Evolutionary conservation across 768 basidiomycete species (phyloP).

Genomic region (Tephrocybe rancida): DNA sequence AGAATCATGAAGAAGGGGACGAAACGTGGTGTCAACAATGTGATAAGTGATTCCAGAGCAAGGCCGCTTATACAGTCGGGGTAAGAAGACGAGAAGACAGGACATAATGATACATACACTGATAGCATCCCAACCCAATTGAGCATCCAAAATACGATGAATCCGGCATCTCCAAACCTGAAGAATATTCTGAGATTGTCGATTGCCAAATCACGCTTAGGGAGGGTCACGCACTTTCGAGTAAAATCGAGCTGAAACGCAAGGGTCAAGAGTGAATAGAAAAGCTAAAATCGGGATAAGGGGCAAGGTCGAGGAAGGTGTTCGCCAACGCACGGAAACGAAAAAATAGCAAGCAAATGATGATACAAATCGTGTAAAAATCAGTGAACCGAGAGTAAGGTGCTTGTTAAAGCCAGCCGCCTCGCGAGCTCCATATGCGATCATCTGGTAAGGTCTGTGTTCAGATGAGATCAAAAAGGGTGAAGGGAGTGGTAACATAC

Average conservation of each 20-base stretch:
- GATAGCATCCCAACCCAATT: constrained; percentile 65
- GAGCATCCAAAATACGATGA: constrained; percentile 74
- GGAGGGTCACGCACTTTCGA: constrained; percentile 37
- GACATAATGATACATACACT: constrained; percentile 38
- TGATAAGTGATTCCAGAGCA: constrained; percentile 63
- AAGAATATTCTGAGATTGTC: background rate
- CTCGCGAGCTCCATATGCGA: constrained; percentile 38
- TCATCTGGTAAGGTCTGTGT: background rate
- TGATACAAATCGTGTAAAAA: constrained; percentile 35
- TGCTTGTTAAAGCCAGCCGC: constrained; percentile 34
- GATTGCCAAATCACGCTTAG: background rate
- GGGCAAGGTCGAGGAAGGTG: background rate
- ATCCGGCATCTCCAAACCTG: constrained; percentile 54
- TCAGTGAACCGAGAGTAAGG: constrained; percentile 33
- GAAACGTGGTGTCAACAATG: constrained; percentile 56
- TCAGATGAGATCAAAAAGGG: background rate
- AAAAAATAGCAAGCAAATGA: constrained; percentile 36
- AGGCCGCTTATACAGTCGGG: constrained; percentile 45
- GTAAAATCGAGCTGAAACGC: constrained; percentile 64
- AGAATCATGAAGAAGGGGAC: constrained; percentile 66
- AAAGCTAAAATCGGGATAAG: constrained; percentile 37
- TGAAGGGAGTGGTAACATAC: constrained; percentile 24
- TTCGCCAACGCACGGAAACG: constrained; percentile 31
- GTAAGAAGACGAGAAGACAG: background rate
- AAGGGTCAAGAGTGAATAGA: constrained; percentile 60